Evolutionary conservation across 306 rosid species (phyloP).

Genomic region (Datisca glomerata): DNA sequence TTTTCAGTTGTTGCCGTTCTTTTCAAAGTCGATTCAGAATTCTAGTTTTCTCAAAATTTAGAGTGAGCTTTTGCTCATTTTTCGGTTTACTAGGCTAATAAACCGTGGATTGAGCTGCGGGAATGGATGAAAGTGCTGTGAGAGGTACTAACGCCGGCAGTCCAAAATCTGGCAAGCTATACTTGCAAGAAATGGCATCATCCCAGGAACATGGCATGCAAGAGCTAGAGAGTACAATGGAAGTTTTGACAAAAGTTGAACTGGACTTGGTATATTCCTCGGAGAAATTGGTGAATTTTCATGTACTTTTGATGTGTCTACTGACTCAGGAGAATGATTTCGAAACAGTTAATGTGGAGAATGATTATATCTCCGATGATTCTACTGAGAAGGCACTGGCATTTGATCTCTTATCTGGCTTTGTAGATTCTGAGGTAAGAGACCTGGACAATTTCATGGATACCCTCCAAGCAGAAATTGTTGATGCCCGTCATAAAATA

Average conservation of each 20-base stretch:
- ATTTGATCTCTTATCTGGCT: conserved; percentile 57
- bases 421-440: conserved; percentile 80
- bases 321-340: conserved; percentile 65
- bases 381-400: conserved; percentile 47
- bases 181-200: conserved; percentile 24
- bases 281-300: conserved; percentile 71
- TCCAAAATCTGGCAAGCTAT: conserved; percentile 21
- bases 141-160: conserved; percentile 17
- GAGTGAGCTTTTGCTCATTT: no score
- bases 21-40: not conserved
- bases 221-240: conserved; percentile 39
- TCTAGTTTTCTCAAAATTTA: not conserved
- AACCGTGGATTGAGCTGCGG: conserved; percentile 16
- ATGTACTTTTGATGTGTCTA: conserved; percentile 47
- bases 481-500: conserved; percentile 49
- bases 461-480: conserved; percentile 46
- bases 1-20: not conserved
- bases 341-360: conserved; percentile 35
- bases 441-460: conserved; percentile 75
- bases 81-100: conserved; percentile 15
- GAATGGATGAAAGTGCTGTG: conserved; percentile 35
- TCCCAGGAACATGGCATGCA: conserved; percentile 29
- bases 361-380: conserved; percentile 25
- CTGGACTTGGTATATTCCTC: conserved; percentile 72
- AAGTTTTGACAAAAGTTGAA: conserved; percentile 56